A percentile compares a stretch with the other conserved stretches of the same genome.
Evolutionary conservation across 1,284 basidiomycete species (phyloP).

Genomic region (Microstroma glucosiphilum): DNA sequence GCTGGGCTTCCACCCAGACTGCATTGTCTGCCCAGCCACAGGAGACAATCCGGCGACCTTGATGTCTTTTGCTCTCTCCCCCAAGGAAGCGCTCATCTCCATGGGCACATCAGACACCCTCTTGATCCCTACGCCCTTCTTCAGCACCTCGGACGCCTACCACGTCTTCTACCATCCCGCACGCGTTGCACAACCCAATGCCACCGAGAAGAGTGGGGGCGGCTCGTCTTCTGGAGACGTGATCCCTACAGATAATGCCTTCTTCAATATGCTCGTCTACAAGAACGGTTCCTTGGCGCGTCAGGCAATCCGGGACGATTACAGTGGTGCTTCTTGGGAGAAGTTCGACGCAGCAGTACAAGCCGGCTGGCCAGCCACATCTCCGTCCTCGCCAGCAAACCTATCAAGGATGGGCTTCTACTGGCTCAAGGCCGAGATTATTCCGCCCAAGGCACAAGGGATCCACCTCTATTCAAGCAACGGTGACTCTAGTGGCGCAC

Average conservation of each 20-base stretch:
- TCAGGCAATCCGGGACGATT: constrained; percentile 69
- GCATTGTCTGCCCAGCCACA: constrained; percentile 75
- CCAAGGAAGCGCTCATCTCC: constrained; percentile 78
- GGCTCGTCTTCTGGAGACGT: constrained; percentile 11
- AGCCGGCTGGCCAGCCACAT: constrained; percentile 17
- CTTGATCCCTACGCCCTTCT: constrained; percentile 60
- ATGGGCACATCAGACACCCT: constrained; percentile 88
- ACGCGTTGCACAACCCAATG: constrained; percentile 8
- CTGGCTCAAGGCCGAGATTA: constrained; percentile 76
- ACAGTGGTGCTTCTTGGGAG: constrained; percentile 64
- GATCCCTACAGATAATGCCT: constrained; percentile 19
- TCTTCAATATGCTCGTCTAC: constrained; percentile 56
- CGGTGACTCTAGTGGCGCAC: constrained; percentile 15
- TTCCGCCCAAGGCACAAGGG: constrained; percentile 65
- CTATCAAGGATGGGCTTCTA: constrained; percentile 58
- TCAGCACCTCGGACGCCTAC: constrained; percentile 54
- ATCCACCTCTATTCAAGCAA: constrained; percentile 59
- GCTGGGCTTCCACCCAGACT: constrained; percentile 72
- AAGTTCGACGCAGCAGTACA: constrained; percentile 66
- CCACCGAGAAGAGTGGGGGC: constrained; percentile 18
- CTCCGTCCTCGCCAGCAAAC: neutral
- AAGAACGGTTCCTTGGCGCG: constrained; percentile 55
- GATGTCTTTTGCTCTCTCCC: constrained; percentile 60
- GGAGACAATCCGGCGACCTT: constrained; percentile 89
- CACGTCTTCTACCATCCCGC: constrained; percentile 56